These are phyloP conservation scores for Ploettnerulaceae sp. DNA, from an alignment of 2,329 filamentous ascomycete species.

Conservation along the genomic window DNA sequence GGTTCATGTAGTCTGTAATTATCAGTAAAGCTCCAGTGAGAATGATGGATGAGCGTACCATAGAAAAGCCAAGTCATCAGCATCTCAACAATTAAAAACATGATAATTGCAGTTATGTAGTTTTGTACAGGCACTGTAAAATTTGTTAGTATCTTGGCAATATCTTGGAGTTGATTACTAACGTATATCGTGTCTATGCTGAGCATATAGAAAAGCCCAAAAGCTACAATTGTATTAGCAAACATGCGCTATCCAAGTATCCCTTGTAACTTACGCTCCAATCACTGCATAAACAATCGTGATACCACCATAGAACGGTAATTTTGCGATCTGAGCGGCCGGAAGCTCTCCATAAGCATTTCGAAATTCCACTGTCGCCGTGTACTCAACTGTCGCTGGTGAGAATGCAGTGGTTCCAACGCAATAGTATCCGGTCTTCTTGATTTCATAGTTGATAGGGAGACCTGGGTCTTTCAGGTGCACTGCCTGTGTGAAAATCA, in stretches of 20 bases:
- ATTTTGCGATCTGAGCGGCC: constrained; percentile 90
- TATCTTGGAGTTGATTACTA: constrained; percentile 33
- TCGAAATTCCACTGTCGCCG: constrained; percentile 81
- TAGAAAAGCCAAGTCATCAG: constrained; percentile 99
- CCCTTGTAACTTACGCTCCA: constrained; percentile 49
- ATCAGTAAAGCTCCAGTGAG: constrained; percentile 33
- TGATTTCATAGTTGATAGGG: constrained; percentile 75
- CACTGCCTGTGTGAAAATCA: constrained; percentile 75
- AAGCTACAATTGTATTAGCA: constrained; percentile 45
- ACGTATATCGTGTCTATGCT: constrained; percentile 88
- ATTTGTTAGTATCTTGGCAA: constrained; percentile 33
- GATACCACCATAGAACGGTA: constrained; percentile 93
- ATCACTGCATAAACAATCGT: constrained; percentile 91
- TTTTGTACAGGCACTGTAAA: constrained; percentile 86
- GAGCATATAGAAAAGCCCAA: constrained; percentile 94
- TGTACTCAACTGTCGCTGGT: constrained; percentile 58
- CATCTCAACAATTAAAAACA: constrained; percentile 94
- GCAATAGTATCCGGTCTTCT: constrained; percentile 94
- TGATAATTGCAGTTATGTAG: constrained; percentile 94
- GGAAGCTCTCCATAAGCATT: constrained; percentile 96
- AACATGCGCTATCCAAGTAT: neutral
- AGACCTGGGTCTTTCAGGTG: constrained; percentile 68
- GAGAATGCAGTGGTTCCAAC: constrained; percentile 72
- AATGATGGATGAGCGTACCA: constrained; percentile 43
- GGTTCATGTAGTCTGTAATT: constrained; percentile 77